Evolutionary conservation across 176 grass and related monocot species (phyloP).

Genomic region (Oropetium thomaeum): DNA sequence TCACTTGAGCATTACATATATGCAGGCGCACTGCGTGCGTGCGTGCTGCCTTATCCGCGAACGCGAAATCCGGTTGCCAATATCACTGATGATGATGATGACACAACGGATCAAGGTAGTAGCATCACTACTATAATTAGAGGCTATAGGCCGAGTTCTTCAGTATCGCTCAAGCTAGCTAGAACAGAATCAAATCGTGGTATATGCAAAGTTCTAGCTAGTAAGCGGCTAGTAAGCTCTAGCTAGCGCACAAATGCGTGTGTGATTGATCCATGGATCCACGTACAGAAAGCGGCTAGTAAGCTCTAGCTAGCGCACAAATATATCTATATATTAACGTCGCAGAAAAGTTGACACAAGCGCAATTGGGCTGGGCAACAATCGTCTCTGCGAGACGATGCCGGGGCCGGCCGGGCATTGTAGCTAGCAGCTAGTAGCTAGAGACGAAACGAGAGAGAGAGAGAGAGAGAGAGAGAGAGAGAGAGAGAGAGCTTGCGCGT

Average conservation of each 20-base stretch:
- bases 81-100: constrained; percentile 30
- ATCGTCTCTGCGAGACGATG: not conserved
- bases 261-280: constrained; percentile 2
- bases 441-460: too few relatives aligned
- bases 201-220: too few relatives aligned
- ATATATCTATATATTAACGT: constrained; percentile 24
- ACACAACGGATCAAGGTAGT: constrained; percentile 19
- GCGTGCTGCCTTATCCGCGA: not conserved
- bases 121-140: not conserved
- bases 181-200: too few relatives aligned
- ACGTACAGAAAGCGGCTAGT: constrained; percentile 2
- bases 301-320: not conserved
- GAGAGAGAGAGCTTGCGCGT: not conserved
- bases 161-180: not conserved
- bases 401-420: constrained; percentile 11
- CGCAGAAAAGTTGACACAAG: not conserved
- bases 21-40: not conserved
- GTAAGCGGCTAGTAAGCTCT: too few relatives aligned
- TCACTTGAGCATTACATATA: not conserved
- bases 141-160: not conserved
- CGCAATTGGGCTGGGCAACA: constrained; percentile 28
- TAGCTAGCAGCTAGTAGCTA: not conserved
- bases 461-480: too few relatives aligned
- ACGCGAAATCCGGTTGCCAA: constrained; percentile 33
- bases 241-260: not conserved